Conservation (phyloP, 73 alveolate species). For the Stentor coeruleus region DNA sequence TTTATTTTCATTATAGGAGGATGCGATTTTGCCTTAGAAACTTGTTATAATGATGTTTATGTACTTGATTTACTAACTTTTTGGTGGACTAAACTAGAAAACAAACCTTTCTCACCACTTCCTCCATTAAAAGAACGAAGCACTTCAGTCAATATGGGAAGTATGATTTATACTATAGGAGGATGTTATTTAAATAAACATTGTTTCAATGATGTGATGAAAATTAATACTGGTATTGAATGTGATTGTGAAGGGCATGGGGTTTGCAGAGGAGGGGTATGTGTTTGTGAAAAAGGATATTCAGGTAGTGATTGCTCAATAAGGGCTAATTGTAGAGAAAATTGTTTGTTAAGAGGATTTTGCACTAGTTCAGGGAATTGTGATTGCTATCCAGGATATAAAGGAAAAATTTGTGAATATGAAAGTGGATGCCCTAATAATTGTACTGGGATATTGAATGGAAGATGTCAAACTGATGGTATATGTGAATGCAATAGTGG, state of each 20-base stretch:
- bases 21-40: not conserved
- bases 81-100: conserved; percentile 1
- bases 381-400: conserved; percentile 25
- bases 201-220: conserved; percentile 12
- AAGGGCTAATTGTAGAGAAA: not conserved
- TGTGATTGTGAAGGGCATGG: conserved; percentile 8
- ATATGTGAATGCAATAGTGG: not conserved
- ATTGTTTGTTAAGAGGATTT: conserved; percentile 2
- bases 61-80: not conserved
- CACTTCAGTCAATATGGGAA: not conserved
- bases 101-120: not conserved
- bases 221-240: conserved; percentile 14
- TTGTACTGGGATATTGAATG: conserved; percentile 3
- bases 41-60: conserved; percentile 1
- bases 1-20: conserved; percentile 11
- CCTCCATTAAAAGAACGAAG: conserved; percentile 7
- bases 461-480: conserved; percentile 21
- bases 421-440: conserved; percentile 4
- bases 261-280: conserved; percentile 10
- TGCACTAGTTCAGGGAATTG: conserved; percentile 7
- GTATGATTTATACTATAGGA: not conserved
- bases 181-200: conserved; percentile 14
- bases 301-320: not conserved
- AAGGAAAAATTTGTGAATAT: conserved; percentile 20
- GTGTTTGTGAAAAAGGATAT: conserved; percentile 17